phyloP scores from a whole-genome alignment of 805 yeast genomes.

The Zygotorulaspora sp. region DNA sequence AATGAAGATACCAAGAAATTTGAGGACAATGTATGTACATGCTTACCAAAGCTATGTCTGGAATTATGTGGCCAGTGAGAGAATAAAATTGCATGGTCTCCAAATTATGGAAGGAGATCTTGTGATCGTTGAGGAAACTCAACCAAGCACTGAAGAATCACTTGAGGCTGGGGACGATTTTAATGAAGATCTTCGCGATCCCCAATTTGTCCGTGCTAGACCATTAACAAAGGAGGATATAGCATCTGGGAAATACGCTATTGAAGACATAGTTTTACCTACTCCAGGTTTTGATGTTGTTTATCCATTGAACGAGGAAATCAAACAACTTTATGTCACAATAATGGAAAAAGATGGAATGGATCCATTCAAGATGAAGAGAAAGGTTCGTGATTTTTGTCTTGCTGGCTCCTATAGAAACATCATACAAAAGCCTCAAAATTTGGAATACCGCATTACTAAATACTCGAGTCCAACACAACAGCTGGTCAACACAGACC shows the following conservation, averaged over 20 bases:
- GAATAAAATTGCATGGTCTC: conserved; percentile 68
- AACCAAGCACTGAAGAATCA: conserved; percentile 21
- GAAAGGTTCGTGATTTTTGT: conserved; percentile 84
- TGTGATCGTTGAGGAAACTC: conserved; percentile 43
- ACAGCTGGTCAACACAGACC: conserved; percentile 75
- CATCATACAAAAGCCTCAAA: conserved; percentile 60
- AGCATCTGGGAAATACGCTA: conserved; percentile 50
- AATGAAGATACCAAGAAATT: conserved; percentile 84
- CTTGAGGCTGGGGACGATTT: conserved; percentile 47
- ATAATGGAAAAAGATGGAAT: conserved; percentile 77
- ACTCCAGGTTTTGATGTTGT: conserved; percentile 92
- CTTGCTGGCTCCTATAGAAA: conserved; percentile 85
- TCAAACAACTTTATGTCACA: conserved; percentile 58
- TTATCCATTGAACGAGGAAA: conserved; percentile 67
- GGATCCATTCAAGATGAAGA: conserved; percentile 79
- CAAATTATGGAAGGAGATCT: conserved; percentile 76
- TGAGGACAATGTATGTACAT: conserved; percentile 93
- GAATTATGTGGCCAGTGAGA: conserved; percentile 78
- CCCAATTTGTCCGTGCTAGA: conserved; percentile 59
- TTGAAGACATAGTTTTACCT: conserved; percentile 88
- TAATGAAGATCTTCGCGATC: conserved; percentile 65
- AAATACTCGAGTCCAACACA: conserved; percentile 61
- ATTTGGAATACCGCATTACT: conserved; percentile 57
- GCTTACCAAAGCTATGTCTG: conserved; percentile 96
- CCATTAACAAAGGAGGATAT: conserved; percentile 73